Base-by-base conservation (phyloP, 2,329 filamentous ascomycete species). In the Cytospora piceae region DNA sequence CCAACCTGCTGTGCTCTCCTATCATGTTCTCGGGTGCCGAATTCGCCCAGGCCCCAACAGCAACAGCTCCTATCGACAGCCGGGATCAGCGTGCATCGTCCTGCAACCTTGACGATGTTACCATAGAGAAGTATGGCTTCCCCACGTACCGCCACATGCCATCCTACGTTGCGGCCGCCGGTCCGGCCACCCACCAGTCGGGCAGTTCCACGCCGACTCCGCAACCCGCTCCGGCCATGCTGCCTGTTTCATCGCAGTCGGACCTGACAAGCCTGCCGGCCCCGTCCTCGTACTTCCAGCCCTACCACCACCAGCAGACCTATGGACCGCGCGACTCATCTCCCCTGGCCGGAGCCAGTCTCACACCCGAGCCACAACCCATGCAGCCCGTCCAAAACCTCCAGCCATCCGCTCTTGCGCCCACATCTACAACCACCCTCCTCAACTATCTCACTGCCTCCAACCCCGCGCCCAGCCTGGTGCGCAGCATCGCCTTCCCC, bases 81-180 rank as follows among this genome's bases (percentile, higher is more conserved):
- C 73, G 75, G 63, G 71, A 75, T 20, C 82, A 91, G 69, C 87
- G 90, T 55, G 83, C 85, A 12, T 93, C 91, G 24, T 86, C 84
- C 54, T 88, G 87, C 72, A 87, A 85, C 72, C 81, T 94, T 55
- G 90, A 94, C 70, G 85, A 86, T 69, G 80, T 81, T 66, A 82
- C 86, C 42, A 79, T 92, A 64, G 87, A 85, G 71, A 88, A 88
- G 70, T 94, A 89, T 78, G 90, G 89, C 67, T 96, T 92, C 79
- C 90, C 93, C n/a, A 91, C 91, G 56, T 96, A 95, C 78, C 89
- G 90, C 65, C 89, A 91, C 72, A 83, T 93, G 76, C 89, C 91
- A 53, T 77, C 83, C 46, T 85, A 83, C 71, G 74, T 84, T 42
- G 73, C 80, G 22, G 73, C 74, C 12, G 34, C 60, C 32, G 64